Percentiles rank a stretch among this genome's conserved stretches.
These are phyloP conservation scores for Tricholoma hemisulphureum DNA, from an alignment of 768 basidiomycete genomes.

Conservation along the genomic window DNA sequence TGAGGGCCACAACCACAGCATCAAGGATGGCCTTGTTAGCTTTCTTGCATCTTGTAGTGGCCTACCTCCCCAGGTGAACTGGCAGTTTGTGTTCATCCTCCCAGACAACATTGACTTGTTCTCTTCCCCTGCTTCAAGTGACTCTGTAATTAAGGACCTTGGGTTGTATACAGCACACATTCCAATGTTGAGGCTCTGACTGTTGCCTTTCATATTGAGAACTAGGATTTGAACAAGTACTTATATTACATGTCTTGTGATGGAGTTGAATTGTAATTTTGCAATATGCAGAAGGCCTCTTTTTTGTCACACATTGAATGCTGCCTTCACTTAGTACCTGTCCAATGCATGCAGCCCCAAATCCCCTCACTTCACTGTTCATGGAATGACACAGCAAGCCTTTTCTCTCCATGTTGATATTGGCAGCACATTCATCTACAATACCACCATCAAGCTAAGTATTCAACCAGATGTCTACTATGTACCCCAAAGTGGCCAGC, in stretches of 20 bases:
- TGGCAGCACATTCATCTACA: not conserved
- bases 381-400: not conserved
- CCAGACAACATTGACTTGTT: constrained; percentile 7
- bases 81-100: constrained; percentile 7
- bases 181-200: not conserved
- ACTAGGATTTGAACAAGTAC: not conserved
- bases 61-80: constrained; percentile 8
- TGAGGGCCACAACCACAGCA: not conserved
- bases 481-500: not conserved
- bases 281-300: too few relatives aligned
- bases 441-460: not conserved
- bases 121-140: constrained; percentile 8
- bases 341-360: not conserved
- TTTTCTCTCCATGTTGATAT: not conserved
- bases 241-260: not conserved
- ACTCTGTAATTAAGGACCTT: constrained; percentile 7
- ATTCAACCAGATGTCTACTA: not conserved
- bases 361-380: not conserved
- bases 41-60: constrained; percentile 9
- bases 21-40: constrained; percentile 6
- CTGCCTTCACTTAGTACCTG: too few relatives aligned
- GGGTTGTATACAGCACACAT: not conserved
- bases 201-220: not conserved
- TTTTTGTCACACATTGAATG: too few relatives aligned
- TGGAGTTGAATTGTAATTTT: not conserved